These are phyloP conservation scores for Scleroderma citrinum DNA, from an alignment of 768 basidiomycete genomes.

Conservation along the genomic window DNA sequence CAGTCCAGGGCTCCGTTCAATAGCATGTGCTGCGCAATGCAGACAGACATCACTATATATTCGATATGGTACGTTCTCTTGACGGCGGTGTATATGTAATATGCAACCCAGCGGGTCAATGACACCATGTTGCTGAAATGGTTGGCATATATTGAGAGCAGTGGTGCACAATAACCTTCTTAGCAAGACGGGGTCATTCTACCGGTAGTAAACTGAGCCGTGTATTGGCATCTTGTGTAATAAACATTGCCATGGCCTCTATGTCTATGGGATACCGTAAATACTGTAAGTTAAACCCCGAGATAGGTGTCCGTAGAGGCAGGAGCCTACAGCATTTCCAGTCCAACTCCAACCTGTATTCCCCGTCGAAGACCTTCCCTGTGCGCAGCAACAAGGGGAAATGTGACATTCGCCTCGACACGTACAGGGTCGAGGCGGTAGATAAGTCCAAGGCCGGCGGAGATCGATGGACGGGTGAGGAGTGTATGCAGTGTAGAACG, in stretches of 20 bases:
- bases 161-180: no score
- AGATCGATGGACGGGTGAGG: slow-evolving; percentile 51
- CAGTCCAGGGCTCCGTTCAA: no score
- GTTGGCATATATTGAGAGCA: no score
- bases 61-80: no score
- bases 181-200: no score
- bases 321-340: slow-evolving; percentile 60
- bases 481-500: slow-evolving; percentile 9
- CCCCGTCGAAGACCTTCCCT: slow-evolving; percentile 66
- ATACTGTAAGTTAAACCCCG: neutral
- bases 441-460: slow-evolving; percentile 76
- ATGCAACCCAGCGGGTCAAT: no score
- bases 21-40: no score
- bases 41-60: neutral
- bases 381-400: slow-evolving; percentile 67
- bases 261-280: neutral
- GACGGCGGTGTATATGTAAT: no score
- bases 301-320: neutral
- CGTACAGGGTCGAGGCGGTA: slow-evolving; percentile 80
- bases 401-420: slow-evolving; percentile 84
- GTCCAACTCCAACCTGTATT: slow-evolving; percentile 73
- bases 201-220: no score
- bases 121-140: no score
- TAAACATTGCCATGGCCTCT: neutral
- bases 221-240: neutral